Evolutionary conservation across 2,329 filamentous ascomycete species (phyloP), one percentile per base, ranked within the genome.

Genomic region (Nakataea oryzae): DNA sequence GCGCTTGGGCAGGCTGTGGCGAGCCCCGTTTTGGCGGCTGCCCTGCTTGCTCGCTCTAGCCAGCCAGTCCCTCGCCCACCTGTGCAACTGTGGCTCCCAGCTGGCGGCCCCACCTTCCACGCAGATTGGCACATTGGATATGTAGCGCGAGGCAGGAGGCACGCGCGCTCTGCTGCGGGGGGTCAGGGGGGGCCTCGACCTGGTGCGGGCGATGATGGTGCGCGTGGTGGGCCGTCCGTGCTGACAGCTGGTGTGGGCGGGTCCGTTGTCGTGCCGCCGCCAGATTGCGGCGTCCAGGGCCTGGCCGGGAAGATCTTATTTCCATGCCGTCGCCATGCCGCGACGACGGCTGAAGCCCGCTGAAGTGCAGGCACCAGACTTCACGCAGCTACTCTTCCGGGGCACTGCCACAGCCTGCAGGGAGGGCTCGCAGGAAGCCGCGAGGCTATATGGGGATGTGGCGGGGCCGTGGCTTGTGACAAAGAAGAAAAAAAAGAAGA

Each of bases 291-390:
- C 57, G 12, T 14, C 32, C 34, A 50, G n/a, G 28, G 26, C 13
- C 29, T 24, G 34, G 14, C 47, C 26, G 54, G 50, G 59, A 61
- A 57, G 54, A 57, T 61, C 54, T 27, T 57, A 61, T 34, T 61
- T 57, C 59, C 59, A 61, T 29, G 50, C 59, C 59, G 59, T 50
- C 14, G 41, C 59, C 59, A 55, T 55, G 59, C 57, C 54, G 59
- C 50, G 27, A 47, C 32, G 26, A 57, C 29, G 13, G 30, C 30
- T 12, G 30, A 11, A 11, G 30, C 9, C 9, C 30, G 30, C 30
- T 11, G 30, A 9, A 9, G 9, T 9, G 30, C 30, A 12, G n/a
- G n/a, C n/a, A n/a, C n/a, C n/a, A n/a, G n/a, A n/a, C n/a, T n/a
- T n/a, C n/a, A n/a, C n/a, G n/a, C n/a, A n/a, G n/a, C n/a, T n/a